Percentiles rank a stretch among this genome's conserved stretches.
phyloP scores from a whole-genome alignment of 371 early-diverging fungal genomes.

The Syncephalis plumigaleata region DNA sequence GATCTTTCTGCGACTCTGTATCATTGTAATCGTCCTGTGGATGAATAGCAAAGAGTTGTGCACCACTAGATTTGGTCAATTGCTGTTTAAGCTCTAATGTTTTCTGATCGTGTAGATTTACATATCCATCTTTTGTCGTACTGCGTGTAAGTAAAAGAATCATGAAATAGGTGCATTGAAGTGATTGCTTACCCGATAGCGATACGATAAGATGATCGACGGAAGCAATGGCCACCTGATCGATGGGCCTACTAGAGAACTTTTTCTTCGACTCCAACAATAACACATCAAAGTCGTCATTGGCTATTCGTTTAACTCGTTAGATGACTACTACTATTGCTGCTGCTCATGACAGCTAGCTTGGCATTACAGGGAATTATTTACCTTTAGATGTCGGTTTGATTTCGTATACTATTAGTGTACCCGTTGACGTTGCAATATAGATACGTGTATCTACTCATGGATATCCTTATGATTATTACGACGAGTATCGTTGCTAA shows the following conservation, averaged over 20 bases:
- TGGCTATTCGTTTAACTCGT: slow-evolving; percentile 9
- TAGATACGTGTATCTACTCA: too few relatives aligned
- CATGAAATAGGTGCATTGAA: too few relatives aligned
- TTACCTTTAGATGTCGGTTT: background rate
- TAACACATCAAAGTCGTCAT: slow-evolving; percentile 29
- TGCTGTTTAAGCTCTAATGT: slow-evolving; percentile 46
- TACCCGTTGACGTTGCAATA: slow-evolving; percentile 2
- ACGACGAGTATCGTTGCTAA: too few relatives aligned
- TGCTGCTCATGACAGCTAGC: background rate
- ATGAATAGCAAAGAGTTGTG: slow-evolving; percentile 50
- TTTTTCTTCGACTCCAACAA: slow-evolving; percentile 46
- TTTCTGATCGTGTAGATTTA: slow-evolving; percentile 56
- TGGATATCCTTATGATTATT: too few relatives aligned
- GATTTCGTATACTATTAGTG: slow-evolving; percentile 4
- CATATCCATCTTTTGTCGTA: slow-evolving; percentile 30
- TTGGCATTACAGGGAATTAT: background rate
- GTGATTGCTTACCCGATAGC: slow-evolving; percentile 27
- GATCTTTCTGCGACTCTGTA: too few relatives aligned
- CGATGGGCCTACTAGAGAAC: slow-evolving; percentile 51
- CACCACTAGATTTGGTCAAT: slow-evolving; percentile 51
- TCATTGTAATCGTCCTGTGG: slow-evolving; percentile 49
- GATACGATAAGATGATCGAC: slow-evolving; percentile 56
- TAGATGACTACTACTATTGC: background rate
- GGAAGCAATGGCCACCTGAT: slow-evolving; percentile 57
- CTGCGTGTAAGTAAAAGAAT: too few relatives aligned